Conservation (phyloP, 305 asterid genomes). For the Striga hermonthica region DNA sequence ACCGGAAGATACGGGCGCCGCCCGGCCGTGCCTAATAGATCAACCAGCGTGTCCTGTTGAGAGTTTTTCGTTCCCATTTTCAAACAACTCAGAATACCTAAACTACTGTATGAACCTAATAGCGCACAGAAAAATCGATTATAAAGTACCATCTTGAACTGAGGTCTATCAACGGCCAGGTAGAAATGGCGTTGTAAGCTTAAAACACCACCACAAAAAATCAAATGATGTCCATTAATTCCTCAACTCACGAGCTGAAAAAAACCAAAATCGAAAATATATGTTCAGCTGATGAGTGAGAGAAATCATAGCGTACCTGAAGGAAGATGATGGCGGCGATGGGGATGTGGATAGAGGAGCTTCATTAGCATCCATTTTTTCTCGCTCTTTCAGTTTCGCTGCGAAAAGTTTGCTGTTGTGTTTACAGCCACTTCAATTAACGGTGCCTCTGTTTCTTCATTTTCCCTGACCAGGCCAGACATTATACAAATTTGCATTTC, state of each 20-base stretch:
- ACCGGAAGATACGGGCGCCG: conserved; percentile 71
- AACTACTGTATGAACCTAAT: conserved; percentile 11
- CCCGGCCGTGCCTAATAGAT: conserved; percentile 78
- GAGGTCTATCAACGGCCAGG: conserved; percentile 86
- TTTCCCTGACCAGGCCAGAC: conserved; percentile 7
- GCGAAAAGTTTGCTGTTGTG: conserved; percentile 9
- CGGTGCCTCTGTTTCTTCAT: conserved; percentile 11
- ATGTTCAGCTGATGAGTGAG: conserved; percentile 9
- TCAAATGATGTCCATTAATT: conserved; percentile 18
- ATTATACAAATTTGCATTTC: background rate
- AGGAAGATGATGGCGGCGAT: conserved; percentile 43
- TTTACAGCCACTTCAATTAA: background rate
- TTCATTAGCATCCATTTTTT: conserved; percentile 46
- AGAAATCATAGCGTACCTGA: conserved; percentile 32
- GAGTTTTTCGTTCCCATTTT: background rate
- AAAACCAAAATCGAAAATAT: background rate
- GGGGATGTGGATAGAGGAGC: conserved; percentile 50
- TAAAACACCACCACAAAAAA: conserved; percentile 27
- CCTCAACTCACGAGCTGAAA: conserved; percentile 1
- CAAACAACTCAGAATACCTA: conserved; percentile 14
- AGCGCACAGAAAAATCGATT: conserved; percentile 15
- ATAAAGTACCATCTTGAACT: conserved; percentile 69
- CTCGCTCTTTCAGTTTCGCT: conserved; percentile 10
- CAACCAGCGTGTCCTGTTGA: conserved; percentile 68
- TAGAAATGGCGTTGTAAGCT: conserved; percentile 85